phyloP scores from a whole-genome alignment of 495 filamentous ascomycete species.

The Podospora anserina region DNA sequence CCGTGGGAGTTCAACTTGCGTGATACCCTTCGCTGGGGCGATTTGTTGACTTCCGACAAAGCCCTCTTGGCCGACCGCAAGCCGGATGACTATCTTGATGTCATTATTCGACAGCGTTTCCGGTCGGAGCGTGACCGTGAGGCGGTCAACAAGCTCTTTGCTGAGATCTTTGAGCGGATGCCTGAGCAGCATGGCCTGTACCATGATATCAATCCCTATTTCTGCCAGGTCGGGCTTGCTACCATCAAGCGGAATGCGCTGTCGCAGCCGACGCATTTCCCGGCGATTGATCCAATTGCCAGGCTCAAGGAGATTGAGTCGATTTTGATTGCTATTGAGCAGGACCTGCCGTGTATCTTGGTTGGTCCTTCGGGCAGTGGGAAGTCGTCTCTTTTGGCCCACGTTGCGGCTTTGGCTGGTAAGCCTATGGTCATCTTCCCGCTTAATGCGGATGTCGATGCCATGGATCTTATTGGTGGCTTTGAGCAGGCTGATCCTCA shows the following conservation, averaged over 20 bases:
- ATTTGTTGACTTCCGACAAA: slow-evolving; percentile 59
- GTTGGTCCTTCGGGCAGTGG: slow-evolving; percentile 83
- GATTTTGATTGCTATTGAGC: slow-evolving; percentile 78
- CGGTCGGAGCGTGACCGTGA: slow-evolving; percentile 63
- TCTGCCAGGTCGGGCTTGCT: slow-evolving; percentile 73
- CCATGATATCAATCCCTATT: slow-evolving; percentile 49
- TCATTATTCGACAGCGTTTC: slow-evolving; percentile 89
- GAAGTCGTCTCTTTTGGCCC: slow-evolving; percentile 73
- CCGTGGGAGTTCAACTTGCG: slow-evolving; percentile 98
- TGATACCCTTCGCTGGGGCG: slow-evolving; percentile 86
- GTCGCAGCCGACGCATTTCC: slow-evolving; percentile 53
- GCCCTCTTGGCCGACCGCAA: slow-evolving; percentile 50
- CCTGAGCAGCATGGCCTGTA: slow-evolving; percentile 61
- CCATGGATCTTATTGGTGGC: slow-evolving; percentile 93
- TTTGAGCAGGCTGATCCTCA: slow-evolving; percentile 90
- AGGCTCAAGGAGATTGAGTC: slow-evolving; percentile 73
- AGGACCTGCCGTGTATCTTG: slow-evolving; percentile 83
- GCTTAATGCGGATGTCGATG: slow-evolving; percentile 88
- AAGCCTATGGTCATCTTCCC: slow-evolving; percentile 71
- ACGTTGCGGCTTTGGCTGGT: slow-evolving; percentile 74
- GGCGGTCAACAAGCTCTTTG: slow-evolving; percentile 61
- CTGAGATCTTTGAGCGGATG: slow-evolving; percentile 35
- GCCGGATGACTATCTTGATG: slow-evolving; percentile 67
- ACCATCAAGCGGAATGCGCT: slow-evolving; percentile 58
- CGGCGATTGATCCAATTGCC: slow-evolving; percentile 54